Percentiles rank a stretch among this genome's conserved stretches.
These are phyloP conservation scores for Cryptococcus sp. DNA, from an alignment of 1,284 basidiomycete genomes.

Conservation along the genomic window DNA sequence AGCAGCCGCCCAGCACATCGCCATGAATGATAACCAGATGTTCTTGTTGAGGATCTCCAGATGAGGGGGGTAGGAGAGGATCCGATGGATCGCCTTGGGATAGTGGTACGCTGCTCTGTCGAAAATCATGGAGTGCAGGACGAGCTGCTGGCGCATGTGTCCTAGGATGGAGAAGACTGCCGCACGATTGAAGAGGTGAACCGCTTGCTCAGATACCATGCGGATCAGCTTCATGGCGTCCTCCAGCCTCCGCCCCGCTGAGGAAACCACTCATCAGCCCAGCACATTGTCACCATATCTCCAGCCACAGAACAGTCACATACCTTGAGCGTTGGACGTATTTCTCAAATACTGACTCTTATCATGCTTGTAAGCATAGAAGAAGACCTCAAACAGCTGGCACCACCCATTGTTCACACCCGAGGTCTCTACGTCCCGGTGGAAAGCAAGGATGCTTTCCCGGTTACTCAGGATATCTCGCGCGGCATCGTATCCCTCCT, in stretches of 20 bases:
- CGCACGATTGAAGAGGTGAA: constrained; percentile 32
- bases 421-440: background rate
- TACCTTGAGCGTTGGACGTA: background rate
- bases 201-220: constrained; percentile 35
- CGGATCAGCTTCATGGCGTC: constrained; percentile 37
- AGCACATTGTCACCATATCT: background rate
- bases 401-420: background rate
- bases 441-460: background rate
- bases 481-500: background rate
- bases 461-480: background rate
- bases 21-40: constrained; percentile 66
- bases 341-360: background rate
- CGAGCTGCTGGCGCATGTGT: constrained; percentile 65
- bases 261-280: background rate
- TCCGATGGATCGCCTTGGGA: constrained; percentile 66
- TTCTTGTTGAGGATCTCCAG: constrained; percentile 67
- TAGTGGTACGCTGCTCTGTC: constrained; percentile 72
- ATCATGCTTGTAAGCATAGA: background rate
- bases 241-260: constrained; percentile 26
- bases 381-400: background rate
- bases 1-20: constrained; percentile 71
- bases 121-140: constrained; percentile 58
- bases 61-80: constrained; percentile 68
- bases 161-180: constrained; percentile 54
- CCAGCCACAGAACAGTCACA: background rate